Base-by-base conservation (phyloP, 108 stramenopile genomes). In the Discostella stelligeroides region DNA sequence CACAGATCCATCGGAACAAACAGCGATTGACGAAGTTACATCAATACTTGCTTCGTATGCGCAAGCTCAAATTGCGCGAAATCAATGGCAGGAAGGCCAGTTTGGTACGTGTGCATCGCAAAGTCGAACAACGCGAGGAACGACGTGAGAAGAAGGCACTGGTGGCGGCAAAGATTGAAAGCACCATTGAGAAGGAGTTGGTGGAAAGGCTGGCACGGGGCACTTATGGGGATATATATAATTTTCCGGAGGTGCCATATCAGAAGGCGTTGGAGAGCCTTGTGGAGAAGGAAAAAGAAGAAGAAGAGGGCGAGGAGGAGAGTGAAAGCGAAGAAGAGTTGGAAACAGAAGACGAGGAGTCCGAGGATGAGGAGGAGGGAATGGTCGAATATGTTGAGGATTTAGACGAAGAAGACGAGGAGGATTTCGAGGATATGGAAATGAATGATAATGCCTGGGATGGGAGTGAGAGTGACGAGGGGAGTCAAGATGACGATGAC, bases 11-110 rank as follows among this genome's bases (percentile, higher is more conserved):
- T 83, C 75, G 95, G 41, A 97, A 96, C 86, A 99, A 99, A 72
- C 98, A 99, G 81, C 82, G 98, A 21, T 80, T 99, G 65, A 99
- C 98, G 15, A 98, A 98, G 74, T 98, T 99, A 40, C 96, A 98
- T 83, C 98, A 99, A 76, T 98, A 98, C 68, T 72, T 99, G 43
- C 87, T 99, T 60, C 82, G 98, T 17, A 97, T 98, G 98, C 85
- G 98, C 1, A 98, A 96, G 80, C 70, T 99, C 63, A 88, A 94
- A 63, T 79, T 98, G 38, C 95, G 92, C 34, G 90, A 86, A 72
- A 61, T 88, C 20, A 60, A 84, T 23, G 92, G 92, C 38, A 71
- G 70, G 15, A 90, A 90, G 72, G 90, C 90, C 18, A 93, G 87
- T 66, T 63, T 94, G 40, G 82, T 86, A 11, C 78, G 85, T 2